Evolutionary conservation across 768 basidiomycete species (phyloP).

Genomic region (Pleurotus ostreatus): DNA sequence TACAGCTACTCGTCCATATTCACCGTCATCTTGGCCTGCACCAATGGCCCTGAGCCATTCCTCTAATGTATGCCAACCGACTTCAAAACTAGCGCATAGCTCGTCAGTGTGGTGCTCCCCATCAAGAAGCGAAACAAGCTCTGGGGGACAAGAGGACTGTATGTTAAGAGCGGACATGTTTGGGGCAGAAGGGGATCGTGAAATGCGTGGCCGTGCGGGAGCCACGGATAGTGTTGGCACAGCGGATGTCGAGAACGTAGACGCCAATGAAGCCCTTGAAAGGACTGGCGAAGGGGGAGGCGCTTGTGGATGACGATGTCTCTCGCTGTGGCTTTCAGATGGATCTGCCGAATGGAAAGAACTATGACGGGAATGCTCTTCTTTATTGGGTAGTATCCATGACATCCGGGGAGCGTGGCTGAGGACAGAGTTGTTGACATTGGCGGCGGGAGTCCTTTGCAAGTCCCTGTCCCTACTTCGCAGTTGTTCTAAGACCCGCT

Average conservation of each 20-base stretch:
- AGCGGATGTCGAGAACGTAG: not conserved
- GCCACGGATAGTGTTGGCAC: conserved; percentile 11
- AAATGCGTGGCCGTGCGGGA: conserved; percentile 43
- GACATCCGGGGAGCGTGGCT: conserved; percentile 36
- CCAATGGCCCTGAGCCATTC: conserved; percentile 64
- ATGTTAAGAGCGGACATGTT: conserved; percentile 23
- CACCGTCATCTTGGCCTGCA: conserved; percentile 55
- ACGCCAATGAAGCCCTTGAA: conserved; percentile 24
- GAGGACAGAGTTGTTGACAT: conserved; percentile 26
- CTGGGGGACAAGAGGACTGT: conserved; percentile 45
- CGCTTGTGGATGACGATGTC: conserved; percentile 25
- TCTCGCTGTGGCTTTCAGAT: not conserved
- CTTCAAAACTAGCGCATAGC: conserved; percentile 75
- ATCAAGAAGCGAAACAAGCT: conserved; percentile 62
- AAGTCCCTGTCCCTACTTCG: conserved; percentile 40
- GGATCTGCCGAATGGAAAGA: not conserved
- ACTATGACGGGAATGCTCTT: not conserved
- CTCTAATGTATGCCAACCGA: conserved; percentile 79
- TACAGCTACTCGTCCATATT: conserved; percentile 73
- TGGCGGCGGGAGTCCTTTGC: conserved; percentile 25
- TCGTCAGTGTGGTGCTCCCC: conserved; percentile 94
- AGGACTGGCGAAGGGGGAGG: conserved; percentile 39
- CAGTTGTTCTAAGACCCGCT: conserved; percentile 64
- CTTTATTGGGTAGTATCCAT: conserved; percentile 30
- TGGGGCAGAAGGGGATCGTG: conserved; percentile 58